phyloP scores from a whole-genome alignment of 2,329 filamentous ascomycete species.

The Fusarium goolgardi region DNA sequence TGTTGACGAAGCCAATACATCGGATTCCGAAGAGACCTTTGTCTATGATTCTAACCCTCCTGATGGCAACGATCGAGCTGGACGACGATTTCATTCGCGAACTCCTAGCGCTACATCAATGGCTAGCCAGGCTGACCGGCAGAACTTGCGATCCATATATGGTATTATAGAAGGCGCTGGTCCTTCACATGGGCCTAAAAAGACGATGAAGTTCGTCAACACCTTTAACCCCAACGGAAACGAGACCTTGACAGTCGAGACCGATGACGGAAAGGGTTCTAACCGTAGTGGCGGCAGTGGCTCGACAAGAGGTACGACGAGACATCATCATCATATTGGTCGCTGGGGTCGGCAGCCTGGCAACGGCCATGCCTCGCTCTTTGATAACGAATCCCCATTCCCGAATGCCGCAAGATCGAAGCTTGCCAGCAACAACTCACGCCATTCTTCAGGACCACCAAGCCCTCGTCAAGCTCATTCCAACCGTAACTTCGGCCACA shows the following conservation, averaged over 20 bases:
- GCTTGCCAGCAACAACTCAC: conserved; percentile 65
- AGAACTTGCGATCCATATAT: conserved; percentile 73
- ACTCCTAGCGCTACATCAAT: conserved; percentile 94
- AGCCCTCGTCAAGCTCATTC: conserved; percentile 71
- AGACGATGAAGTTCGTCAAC: conserved; percentile 96
- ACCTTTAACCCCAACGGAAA: conserved; percentile 73
- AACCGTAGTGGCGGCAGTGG: conserved; percentile 70
- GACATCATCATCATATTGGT: conserved; percentile 80
- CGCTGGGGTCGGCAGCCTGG: conserved; percentile 78
- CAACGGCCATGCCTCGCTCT: conserved; percentile 76
- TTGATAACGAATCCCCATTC: conserved; percentile 83
- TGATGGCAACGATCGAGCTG: conserved; percentile 66
- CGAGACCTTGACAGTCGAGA: conserved; percentile 65
- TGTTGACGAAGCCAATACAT: conserved; percentile 95
- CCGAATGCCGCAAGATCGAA: conserved; percentile 73
- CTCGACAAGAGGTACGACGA: conserved; percentile 72
- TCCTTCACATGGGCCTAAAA: conserved; percentile 67
- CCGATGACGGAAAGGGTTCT: conserved; percentile 72
- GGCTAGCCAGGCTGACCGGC: conserved; percentile 73
- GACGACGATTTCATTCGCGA: conserved; percentile 87
- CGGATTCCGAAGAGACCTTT: conserved; percentile 97
- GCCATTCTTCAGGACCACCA: conserved; percentile 74
- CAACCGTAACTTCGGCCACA: conserved; percentile 53
- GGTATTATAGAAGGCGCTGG: conserved; percentile 71
- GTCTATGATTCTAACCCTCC: conserved; percentile 98